Base-by-base conservation (phyloP, 164 flowering plant genomes). In the Chloranthus sessilifolius region DNA sequence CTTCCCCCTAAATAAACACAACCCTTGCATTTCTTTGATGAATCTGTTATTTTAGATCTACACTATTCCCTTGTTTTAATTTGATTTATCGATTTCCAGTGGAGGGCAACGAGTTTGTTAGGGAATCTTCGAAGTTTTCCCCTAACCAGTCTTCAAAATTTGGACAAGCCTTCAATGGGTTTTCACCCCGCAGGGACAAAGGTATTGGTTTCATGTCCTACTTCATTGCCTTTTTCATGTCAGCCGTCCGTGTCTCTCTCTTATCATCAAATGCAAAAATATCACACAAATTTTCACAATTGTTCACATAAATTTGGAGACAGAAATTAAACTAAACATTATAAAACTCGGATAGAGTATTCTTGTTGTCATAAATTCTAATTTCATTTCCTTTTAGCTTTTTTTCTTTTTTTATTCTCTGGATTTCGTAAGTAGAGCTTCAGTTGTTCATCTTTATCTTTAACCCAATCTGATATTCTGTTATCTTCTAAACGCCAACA, bases 91-190 rank as follows among this genome's bases (percentile, higher is more conserved):
- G 27, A 50, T 57, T 56, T 60, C 43, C 81, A 89, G 97, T 85
- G 67, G 85, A 73, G 59, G 83, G 68, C 5, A 45, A 71, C 54
- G 59, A 83, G 56, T 85, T 85, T 59, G 80, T 81, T 10, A 70
- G 59, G 34, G 89, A 82, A 33, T 58, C 88, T 6, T 61, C 70
- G 39, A 74, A 54, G 23, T 81, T 69, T 59, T 71, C 56, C 21
- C 52, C 82, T 55, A 79, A 78, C 34, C 65, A 66, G 57, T 57
- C 85, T 39, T 43, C 73, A 4, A 47, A 77, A 33, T 79, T 67
- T 50, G 75, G 68, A 25, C 78, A 76, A 71, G 63, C 71, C 20
- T 82, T 74, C 54, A 74, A 47, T 51, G 83, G 75, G 10, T 77
- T 78, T 60, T 69, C 74, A 46, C 58, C 74, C 36, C 56, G 65